A percentile compares a stretch with the other conserved stretches of the same genome.
Conservation (phyloP, 257 asterid species). For the Jasminum sambac region DNA sequence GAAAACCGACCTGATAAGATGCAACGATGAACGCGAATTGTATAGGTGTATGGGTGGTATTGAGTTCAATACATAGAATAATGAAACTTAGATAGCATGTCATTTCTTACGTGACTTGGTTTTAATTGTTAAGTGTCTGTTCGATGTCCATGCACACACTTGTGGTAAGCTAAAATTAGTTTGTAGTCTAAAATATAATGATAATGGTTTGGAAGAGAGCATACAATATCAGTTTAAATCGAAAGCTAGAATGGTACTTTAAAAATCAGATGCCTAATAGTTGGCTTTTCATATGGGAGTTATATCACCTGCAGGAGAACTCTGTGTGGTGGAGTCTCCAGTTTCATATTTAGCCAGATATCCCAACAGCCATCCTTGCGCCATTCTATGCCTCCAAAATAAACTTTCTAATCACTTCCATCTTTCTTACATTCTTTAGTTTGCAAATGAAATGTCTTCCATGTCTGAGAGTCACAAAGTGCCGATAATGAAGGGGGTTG, state of each 20-base stretch:
- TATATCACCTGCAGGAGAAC: background rate
- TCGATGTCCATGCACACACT: background rate
- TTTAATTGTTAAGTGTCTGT: background rate
- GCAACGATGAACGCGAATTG: conserved; percentile 6
- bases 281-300: background rate
- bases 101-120: background rate
- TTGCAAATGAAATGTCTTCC: background rate
- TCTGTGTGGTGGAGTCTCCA: background rate
- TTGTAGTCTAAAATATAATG: background rate
- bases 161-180: background rate
- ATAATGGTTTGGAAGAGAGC: conserved; percentile 2
- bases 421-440: background rate
- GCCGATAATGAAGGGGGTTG: background rate
- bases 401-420: background rate
- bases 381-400: background rate
- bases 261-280: too few relatives aligned
- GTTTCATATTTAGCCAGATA: background rate
- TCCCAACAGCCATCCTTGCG: background rate
- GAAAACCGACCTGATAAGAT: conserved; percentile 5
- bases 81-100: background rate
- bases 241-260: background rate
- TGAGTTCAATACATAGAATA: background rate
- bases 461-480: background rate
- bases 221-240: background rate
- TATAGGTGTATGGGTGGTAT: background rate